Conservation (phyloP, 2,329 filamentous ascomycete genomes). For the Neodidymelliopsis sp. region DNA sequence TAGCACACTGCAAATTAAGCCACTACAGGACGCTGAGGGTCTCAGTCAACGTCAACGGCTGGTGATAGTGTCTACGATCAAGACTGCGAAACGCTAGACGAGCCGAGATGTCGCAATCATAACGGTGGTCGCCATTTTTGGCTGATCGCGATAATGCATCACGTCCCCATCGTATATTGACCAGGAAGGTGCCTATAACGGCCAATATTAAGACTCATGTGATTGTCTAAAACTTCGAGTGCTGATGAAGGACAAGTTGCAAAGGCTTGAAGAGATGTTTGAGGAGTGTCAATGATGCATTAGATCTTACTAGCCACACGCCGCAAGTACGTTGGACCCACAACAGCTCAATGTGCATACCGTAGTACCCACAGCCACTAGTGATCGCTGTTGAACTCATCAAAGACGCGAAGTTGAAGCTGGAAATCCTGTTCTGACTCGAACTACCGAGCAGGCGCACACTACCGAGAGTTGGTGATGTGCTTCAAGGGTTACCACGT, state of each 20-base stretch:
- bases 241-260: conserved; percentile 1
- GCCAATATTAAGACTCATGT: conserved; percentile 9
- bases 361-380: background rate
- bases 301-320: conserved; percentile 7
- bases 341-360: background rate
- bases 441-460: background rate
- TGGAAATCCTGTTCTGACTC: background rate
- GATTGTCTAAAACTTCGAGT: conserved; percentile 1
- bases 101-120: conserved; percentile 13
- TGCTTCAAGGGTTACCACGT: conserved; percentile 19
- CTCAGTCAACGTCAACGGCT: conserved; percentile 18
- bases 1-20: background rate
- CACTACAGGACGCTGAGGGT: background rate
- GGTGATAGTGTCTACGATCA: conserved; percentile 14
- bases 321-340: background rate
- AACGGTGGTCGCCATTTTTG: conserved; percentile 19
- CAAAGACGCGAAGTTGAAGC: background rate
- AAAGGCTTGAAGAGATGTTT: background rate
- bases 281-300: conserved; percentile 10
- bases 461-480: conserved; percentile 6
- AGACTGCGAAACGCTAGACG: conserved; percentile 15
- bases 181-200: conserved; percentile 18
- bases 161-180: conserved; percentile 16
- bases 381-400: background rate
- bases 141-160: conserved; percentile 30